A percentile compares a stretch with the other conserved stretches of the same genome.
These are phyloP conservation scores for Margaritispora aquatica DNA, from an alignment of 495 filamentous ascomycete species.

Conservation along the genomic window DNA sequence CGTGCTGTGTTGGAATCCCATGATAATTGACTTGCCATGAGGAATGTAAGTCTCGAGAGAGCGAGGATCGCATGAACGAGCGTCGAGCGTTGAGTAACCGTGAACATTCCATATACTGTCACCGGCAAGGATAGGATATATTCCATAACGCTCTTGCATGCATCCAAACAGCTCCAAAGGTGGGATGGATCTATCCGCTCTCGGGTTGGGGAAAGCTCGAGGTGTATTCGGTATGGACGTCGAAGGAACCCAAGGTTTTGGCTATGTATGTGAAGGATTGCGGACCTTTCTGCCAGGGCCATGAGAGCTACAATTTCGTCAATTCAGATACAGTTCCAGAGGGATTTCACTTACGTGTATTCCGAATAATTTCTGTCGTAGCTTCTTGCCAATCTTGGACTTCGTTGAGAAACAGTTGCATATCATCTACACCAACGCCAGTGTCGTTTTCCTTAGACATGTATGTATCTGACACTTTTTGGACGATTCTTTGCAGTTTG, in stretches of 20 bases:
- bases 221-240: conserved; percentile 19
- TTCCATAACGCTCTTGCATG: conserved; percentile 27
- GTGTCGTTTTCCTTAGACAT: neutral
- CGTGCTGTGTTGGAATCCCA: conserved; percentile 15
- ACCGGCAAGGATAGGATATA: conserved; percentile 24
- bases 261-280: conserved; percentile 17
- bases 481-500: conserved; percentile 24
- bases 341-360: conserved; percentile 17
- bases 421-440: conserved; percentile 9
- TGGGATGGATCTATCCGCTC: conserved; percentile 20
- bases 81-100: conserved; percentile 23
- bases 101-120: conserved; percentile 15
- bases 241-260: conserved; percentile 24
- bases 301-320: neutral
- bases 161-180: conserved; percentile 25
- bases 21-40: conserved; percentile 23
- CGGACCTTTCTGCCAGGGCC: neutral
- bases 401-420: conserved; percentile 17
- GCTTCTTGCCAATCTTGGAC: conserved; percentile 13
- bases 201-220: conserved; percentile 9
- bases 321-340: neutral
- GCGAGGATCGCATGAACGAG: conserved; percentile 27
- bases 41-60: conserved; percentile 28
- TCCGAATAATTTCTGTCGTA: conserved; percentile 14
- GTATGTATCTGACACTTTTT: conserved; percentile 19